Evolutionary conservation across 495 filamentous ascomycete genomes (phyloP).

Genomic region (Aspergillus haitiensis): DNA sequence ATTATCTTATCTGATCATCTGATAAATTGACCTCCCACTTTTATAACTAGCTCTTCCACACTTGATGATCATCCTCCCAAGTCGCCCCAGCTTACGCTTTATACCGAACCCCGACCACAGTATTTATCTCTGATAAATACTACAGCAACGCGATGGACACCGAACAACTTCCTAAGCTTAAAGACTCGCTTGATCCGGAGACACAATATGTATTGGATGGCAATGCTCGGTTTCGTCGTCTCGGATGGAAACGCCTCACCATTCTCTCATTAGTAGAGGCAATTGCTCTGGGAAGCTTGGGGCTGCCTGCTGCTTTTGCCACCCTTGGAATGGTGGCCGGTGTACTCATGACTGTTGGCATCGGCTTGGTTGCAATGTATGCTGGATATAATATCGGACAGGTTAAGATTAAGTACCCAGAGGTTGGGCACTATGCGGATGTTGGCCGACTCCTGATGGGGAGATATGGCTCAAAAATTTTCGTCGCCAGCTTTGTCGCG

Average conservation of each 20-base stretch:
- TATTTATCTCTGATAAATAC: too few relatives aligned
- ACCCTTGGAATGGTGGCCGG: constrained; percentile 60
- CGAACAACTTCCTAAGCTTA: too few relatives aligned
- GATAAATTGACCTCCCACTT: too few relatives aligned
- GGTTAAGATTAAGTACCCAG: constrained; percentile 64
- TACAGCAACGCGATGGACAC: too few relatives aligned
- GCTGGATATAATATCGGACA: constrained; percentile 69
- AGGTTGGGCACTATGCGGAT: constrained; percentile 65
- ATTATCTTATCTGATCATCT: too few relatives aligned
- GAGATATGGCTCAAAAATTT: constrained; percentile 58
- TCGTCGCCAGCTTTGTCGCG: constrained; percentile 57
- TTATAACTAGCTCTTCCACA: too few relatives aligned
- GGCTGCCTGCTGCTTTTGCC: constrained; percentile 57
- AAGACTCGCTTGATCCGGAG: too few relatives aligned
- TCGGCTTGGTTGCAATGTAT: constrained; percentile 69
- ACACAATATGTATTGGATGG: too few relatives aligned
- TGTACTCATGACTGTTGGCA: constrained; percentile 51
- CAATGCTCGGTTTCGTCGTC: constrained; percentile 28
- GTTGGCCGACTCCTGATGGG: constrained; percentile 62
- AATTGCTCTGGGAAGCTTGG: constrained; percentile 61
- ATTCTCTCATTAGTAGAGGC: constrained; percentile 60
- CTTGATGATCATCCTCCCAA: too few relatives aligned
- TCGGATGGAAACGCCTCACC: constrained; percentile 41
- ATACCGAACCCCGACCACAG: too few relatives aligned
- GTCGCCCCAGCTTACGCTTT: too few relatives aligned